Evolutionary conservation across 2,329 filamentous ascomycete species (phyloP).

Genomic region (Colletotrichum sansevieriae): DNA sequence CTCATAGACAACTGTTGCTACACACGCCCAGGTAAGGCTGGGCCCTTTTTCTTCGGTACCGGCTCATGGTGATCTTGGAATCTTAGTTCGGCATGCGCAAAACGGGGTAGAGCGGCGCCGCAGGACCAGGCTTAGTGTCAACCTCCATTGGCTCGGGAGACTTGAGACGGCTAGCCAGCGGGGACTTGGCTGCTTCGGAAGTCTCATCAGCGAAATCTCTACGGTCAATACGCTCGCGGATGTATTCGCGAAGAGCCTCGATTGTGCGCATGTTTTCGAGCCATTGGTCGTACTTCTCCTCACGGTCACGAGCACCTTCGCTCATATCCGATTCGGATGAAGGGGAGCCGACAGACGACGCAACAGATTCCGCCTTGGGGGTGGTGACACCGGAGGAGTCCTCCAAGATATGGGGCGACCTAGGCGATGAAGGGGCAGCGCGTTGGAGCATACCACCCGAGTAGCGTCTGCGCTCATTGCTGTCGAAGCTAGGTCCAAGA

Average conservation of each 20-base stretch:
- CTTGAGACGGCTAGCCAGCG: constrained; percentile 44
- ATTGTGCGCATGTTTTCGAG: constrained; percentile 75
- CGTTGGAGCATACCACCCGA: constrained; percentile 77
- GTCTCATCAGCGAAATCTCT: constrained; percentile 61
- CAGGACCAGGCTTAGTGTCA: constrained; percentile 35
- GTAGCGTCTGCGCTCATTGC: constrained; percentile 73
- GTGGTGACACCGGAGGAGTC: constrained; percentile 55
- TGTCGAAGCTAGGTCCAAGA: constrained; percentile 76
- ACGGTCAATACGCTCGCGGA: constrained; percentile 68
- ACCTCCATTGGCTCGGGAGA: constrained; percentile 43
- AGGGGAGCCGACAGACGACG: constrained; percentile 65
- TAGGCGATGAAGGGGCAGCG: constrained; percentile 59
- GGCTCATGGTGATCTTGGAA: neutral
- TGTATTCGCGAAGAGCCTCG: constrained; percentile 70
- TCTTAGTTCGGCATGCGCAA: constrained; percentile 54
- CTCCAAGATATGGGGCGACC: constrained; percentile 52
- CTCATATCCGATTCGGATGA: constrained; percentile 67
- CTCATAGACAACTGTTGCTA: constrained; percentile 38
- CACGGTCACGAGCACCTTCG: constrained; percentile 66
- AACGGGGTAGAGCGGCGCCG: constrained; percentile 53
- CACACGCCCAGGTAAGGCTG: constrained; percentile 21
- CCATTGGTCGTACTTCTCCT: constrained; percentile 75
- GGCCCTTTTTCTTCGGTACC: constrained; percentile 11
- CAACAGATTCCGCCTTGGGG: constrained; percentile 59
- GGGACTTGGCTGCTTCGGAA: constrained; percentile 45